Evolutionary conservation across 768 basidiomycete species (phyloP), one percentile per base, ranked within the genome.

Genomic region (Amyloporia xantha): DNA sequence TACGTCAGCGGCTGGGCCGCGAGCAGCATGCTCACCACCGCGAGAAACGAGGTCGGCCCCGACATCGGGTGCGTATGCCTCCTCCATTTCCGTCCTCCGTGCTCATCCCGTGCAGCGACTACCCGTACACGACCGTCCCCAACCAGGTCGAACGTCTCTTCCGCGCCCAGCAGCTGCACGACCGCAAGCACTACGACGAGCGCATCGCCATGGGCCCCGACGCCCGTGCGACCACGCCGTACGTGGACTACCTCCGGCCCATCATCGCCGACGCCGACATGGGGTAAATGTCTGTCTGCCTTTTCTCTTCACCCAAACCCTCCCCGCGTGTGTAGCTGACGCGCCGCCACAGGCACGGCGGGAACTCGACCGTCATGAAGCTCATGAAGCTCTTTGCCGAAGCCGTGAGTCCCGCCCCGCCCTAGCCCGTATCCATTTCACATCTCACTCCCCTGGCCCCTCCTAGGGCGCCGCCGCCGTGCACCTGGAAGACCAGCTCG

Each of bases 191-290:
- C 59, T 92, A 89, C 59, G 90, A 94, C 59, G 90, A 91, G 58
- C 81, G 91, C 26, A 72, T 90, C 68, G 72, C 76, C 13, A 72
- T 78, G 33, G 73, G 82, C 23, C 69, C 74, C 4, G 84, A 84
- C 54, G 74, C 78, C 52, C 75, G 87, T 43, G 75, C 74, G 24
- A 81, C 81, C 51, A 75, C 88, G 75, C 79, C 84, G 41, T 88
- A 86, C 60, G 71, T 90, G 35, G 92, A 95, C 63, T 95, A 94
- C 62, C 71, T 96, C 38, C 76, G 90, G 44, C 93, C 93, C 23
- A 94, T 97, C 56, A 86, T 97, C 55, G 93, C 93, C 11, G 93
- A 96, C 62, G 93, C 83, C 21, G 93, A 95, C 68, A 94, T 93
- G 44, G 93, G 93, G 91, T 91, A 58, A 59, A 73, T 64, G 20